Base-by-base conservation (phyloP, 1,139 yeast species). In the Saccharomyces hybrid region DNA sequence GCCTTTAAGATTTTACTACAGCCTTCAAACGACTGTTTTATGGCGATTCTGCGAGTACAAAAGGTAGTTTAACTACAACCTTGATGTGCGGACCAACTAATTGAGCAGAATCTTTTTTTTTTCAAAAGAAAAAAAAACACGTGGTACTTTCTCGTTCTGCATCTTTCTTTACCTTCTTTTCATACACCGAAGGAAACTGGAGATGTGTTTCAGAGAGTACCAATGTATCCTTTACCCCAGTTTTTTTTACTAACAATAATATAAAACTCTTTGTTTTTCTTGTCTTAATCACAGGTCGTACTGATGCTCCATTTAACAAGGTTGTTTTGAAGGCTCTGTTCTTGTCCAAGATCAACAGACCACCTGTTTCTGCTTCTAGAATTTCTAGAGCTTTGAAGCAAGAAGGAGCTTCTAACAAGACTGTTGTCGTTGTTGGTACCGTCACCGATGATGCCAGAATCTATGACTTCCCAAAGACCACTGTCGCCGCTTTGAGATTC, bases 401-500 rank as follows among this genome's bases (percentile, higher is more conserved):
- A 77, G 80, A 85, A 76, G 96, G 89, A 78, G 83, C 96, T 77
- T 80, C 88, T 68, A 82, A 83, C 72, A 93, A 91, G 88, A 91
- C 89, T 75, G 78, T 93, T 70, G 99, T 95, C 70, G 96, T 93
- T 81, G 97, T 91, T 71, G 98, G 99, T 79, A 95, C 99, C 78
- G 95, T 93, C 71, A 93, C 99, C 69, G 98, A 91, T 72, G 99
- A 93, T 81, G 79, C 81, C 87, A 91, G 98, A 84, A 79, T 93
- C 76, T 80, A 83, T 69, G 88, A 85, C 72, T 83, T 89, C 83
- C 98, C 98, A 80, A 91, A 91, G 86, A 80, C 95, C 72, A 88
- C 98, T 67, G 87, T 93, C 72, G 98, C 99, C 73, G 99, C 99
- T 78, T 86, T 93, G 78, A 90, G 96, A 82, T 91, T 93, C 90